Conservation (phyloP, 805 yeast genomes). For the Komagataella phaffii region DNA sequence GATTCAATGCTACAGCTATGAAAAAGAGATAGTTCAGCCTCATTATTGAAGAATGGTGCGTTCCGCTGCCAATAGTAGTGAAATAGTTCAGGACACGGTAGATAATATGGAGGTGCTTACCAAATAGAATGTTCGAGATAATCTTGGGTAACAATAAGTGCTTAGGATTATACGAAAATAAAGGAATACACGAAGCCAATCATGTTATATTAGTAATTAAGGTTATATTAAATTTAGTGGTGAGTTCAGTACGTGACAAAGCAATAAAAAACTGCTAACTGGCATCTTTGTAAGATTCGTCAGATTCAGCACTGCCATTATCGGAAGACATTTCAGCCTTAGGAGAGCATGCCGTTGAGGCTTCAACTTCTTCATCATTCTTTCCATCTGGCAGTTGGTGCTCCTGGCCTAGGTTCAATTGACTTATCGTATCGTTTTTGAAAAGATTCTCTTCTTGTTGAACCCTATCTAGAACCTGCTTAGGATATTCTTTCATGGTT, state of each 20-base stretch:
- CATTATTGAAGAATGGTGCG: background rate
- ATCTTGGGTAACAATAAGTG: no score
- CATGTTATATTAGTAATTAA: no score
- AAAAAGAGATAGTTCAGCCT: background rate
- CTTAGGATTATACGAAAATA: no score
- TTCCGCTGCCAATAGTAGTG: background rate
- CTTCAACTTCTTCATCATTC: background rate
- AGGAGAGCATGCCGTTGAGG: background rate
- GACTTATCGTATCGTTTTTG: background rate
- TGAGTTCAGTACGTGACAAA: no score
- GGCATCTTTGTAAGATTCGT: background rate
- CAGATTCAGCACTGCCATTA: background rate
- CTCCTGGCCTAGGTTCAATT: background rate
- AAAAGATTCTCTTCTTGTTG: background rate
- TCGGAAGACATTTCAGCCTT: background rate
- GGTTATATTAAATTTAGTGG: no score
- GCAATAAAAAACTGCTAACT: no score
- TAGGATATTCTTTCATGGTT: background rate
- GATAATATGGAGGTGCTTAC: background rate
- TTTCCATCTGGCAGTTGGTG: background rate
- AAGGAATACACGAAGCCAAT: no score
- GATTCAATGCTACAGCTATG: background rate
- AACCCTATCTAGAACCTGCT: background rate
- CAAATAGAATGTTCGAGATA: background rate
- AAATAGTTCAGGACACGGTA: background rate